Evolutionary conservation across 1,139 yeast genomes (phyloP).

Genomic region (Nakaseomyces uthaithaninus): DNA sequence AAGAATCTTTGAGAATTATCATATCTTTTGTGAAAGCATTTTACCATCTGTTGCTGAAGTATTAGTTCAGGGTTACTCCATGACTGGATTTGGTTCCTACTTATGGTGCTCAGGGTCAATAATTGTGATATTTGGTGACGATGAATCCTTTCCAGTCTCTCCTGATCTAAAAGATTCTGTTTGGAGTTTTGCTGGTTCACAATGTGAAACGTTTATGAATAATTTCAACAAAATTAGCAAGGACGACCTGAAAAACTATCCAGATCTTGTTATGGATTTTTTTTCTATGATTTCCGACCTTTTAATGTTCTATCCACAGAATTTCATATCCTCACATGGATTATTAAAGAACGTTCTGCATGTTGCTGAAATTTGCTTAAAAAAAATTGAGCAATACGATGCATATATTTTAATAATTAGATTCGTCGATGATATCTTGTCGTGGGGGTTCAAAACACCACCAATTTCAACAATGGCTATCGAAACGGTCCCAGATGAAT

Average conservation of each 20-base stretch:
- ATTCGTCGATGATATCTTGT: slow-evolving; percentile 65
- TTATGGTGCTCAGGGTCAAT: slow-evolving; percentile 85
- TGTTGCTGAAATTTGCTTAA: slow-evolving; percentile 45
- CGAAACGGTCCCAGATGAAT: slow-evolving; percentile 44
- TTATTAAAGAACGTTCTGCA: slow-evolving; percentile 52
- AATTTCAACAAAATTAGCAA: slow-evolving; percentile 28
- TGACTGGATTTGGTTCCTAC: slow-evolving; percentile 70
- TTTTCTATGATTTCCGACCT: slow-evolving; percentile 78
- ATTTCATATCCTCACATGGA: slow-evolving; percentile 49
- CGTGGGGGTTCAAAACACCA: slow-evolving; percentile 77
- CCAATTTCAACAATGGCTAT: slow-evolving; percentile 61
- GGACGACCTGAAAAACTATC: slow-evolving; percentile 38
- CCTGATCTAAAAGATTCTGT: slow-evolving; percentile 36
- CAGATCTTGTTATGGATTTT: slow-evolving; percentile 82
- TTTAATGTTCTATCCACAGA: slow-evolving; percentile 66
- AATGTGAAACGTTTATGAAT: slow-evolving; percentile 38
- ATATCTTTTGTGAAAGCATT: slow-evolving; percentile 51
- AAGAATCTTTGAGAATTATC: slow-evolving; percentile 47
- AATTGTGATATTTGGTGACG: slow-evolving; percentile 71
- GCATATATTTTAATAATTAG: slow-evolving; percentile 66
- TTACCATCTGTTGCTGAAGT: slow-evolving; percentile 58
- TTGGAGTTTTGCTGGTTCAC: slow-evolving; percentile 45
- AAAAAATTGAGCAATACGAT: slow-evolving; percentile 57
- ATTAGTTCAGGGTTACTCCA: slow-evolving; percentile 58
- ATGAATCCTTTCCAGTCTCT: slow-evolving; percentile 33